Base-by-base conservation (phyloP, 2,329 filamentous ascomycete species). In the Curvularia hawaiiensis region DNA sequence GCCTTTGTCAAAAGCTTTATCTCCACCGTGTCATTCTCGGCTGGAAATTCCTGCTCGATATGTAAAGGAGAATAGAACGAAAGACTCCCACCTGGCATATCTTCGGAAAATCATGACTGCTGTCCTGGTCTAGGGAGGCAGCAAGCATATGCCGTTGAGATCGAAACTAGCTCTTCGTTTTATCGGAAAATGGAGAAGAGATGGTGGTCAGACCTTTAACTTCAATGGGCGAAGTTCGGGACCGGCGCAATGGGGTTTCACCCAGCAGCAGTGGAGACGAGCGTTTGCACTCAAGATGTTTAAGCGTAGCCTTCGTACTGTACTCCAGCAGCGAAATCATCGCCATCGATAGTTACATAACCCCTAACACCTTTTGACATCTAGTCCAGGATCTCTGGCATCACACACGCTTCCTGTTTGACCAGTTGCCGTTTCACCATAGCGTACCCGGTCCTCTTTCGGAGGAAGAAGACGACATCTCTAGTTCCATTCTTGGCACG, bases 21-120 rank as follows among this genome's bases (percentile, higher is more conserved):
- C 22, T 28, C 33, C 10, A 52, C 61, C 39, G 40, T 43, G 0
- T 38, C 56, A 24, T 33, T 45, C 45, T 59, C 57, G 14, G 52
- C 57, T 40, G 28, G 54, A 39, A 38, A 38, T 14, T 40, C 20
- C 6, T 65, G 58, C 39, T 44, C 24, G 2, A 65, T 64, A 28
- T 63, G 59, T 49, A 33, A 43, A 12, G 28, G 56, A 8, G 35
- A 44, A 4, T 64, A 62, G 28, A 31, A 20, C 0, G 18, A 44
- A 12, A 4, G 16, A 10, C 41, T 46, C 18, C 16, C 26, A 11
- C 59, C 59, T 7, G 59, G 2, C 61, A 64, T 47, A 59, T 64
- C 1, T 64, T 65, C 33, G 56, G 59, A 10, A 54, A 44, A 14
- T 46, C 47, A n/a, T 62, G 63, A n/a, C 51, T 64, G 26, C 47